These are phyloP conservation scores for Angomonas deanei DNA, from an alignment of 208 protist species.

Conservation along the genomic window DNA sequence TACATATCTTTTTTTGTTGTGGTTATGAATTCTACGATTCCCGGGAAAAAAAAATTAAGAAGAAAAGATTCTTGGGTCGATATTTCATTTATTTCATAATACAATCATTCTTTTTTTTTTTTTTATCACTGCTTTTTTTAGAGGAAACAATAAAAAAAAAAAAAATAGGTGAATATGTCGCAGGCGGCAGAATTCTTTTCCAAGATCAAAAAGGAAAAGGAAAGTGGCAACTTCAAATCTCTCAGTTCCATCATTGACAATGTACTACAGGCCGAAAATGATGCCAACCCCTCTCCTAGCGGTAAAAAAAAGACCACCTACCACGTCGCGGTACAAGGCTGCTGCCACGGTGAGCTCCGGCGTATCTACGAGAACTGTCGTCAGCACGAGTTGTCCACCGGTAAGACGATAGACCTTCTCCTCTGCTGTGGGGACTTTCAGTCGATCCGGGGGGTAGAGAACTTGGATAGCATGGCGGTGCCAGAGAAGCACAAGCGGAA, in stretches of 20 bases:
- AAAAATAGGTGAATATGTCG: neutral
- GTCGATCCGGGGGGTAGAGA: conserved; percentile 85
- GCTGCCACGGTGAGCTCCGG: conserved; percentile 97
- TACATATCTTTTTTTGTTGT: too few species aligned
- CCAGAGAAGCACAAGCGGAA: conserved; percentile 91
- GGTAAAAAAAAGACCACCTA: conserved; percentile 17
- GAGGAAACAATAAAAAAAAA: conserved; percentile 1
- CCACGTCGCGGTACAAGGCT: conserved; percentile 96
- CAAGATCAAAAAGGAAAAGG: neutral
- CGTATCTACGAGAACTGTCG: conserved; percentile 92
- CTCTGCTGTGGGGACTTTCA: conserved; percentile 99
- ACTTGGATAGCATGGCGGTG: conserved; percentile 93
- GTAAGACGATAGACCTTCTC: conserved; percentile 93
- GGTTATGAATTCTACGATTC: too few species aligned
- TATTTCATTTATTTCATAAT: too few species aligned
- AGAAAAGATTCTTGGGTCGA: too few species aligned
- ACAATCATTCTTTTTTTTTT: too few species aligned
- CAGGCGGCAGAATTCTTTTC: neutral
- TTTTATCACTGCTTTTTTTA: neutral
- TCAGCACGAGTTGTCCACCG: conserved; percentile 66
- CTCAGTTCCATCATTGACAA: conserved; percentile 20
- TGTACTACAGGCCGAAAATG: too few species aligned
- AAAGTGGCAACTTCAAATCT: neutral
- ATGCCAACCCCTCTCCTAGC: too few species aligned
- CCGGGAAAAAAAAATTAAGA: too few species aligned